Evolutionary conservation across 345 rosid species (phyloP).

Genomic region (Hibiscus syriacus): DNA sequence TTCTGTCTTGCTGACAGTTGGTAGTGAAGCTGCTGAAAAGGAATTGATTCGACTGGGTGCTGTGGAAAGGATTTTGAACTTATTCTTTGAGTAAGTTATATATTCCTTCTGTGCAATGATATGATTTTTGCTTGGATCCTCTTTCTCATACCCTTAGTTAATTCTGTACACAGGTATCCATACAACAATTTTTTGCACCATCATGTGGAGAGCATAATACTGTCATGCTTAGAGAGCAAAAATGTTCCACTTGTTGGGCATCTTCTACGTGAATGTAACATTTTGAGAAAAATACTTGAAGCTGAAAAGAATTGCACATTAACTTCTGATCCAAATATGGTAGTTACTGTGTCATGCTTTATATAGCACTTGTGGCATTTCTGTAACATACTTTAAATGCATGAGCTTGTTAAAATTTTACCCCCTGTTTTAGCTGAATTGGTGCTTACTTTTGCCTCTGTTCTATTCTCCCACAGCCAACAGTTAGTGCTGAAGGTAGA

Average conservation of each 20-base stretch:
- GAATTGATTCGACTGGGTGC: slow-evolving; percentile 73
- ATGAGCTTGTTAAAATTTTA: neutral
- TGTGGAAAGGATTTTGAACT: slow-evolving; percentile 53
- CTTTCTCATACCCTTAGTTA: slow-evolving; percentile 24
- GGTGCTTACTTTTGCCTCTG: slow-evolving; percentile 4
- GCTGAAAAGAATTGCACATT: slow-evolving; percentile 50
- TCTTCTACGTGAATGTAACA: slow-evolving; percentile 67
- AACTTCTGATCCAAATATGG: slow-evolving; percentile 53
- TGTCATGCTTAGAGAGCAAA: slow-evolving; percentile 81
- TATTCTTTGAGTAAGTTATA: slow-evolving; percentile 79
- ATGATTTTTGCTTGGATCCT: neutral
- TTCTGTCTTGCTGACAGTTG: slow-evolving; percentile 71
- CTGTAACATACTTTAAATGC: slow-evolving; percentile 5
- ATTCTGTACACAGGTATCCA: slow-evolving; percentile 60
- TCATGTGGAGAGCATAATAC: slow-evolving; percentile 70
- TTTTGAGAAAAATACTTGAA: slow-evolving; percentile 66
- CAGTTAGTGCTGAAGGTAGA: slow-evolving; percentile 62
- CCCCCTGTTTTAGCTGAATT: neutral
- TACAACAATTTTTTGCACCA: slow-evolving; percentile 93
- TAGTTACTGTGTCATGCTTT: slow-evolving; percentile 14
- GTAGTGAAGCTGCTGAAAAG: slow-evolving; percentile 81
- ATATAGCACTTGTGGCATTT: neutral
- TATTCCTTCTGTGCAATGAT: neutral
- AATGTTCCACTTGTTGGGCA: slow-evolving; percentile 49
- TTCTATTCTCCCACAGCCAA: slow-evolving; percentile 49